Evolutionary conservation across 371 early-diverging fungal species (phyloP).

Genomic region (Circinella minor): DNA sequence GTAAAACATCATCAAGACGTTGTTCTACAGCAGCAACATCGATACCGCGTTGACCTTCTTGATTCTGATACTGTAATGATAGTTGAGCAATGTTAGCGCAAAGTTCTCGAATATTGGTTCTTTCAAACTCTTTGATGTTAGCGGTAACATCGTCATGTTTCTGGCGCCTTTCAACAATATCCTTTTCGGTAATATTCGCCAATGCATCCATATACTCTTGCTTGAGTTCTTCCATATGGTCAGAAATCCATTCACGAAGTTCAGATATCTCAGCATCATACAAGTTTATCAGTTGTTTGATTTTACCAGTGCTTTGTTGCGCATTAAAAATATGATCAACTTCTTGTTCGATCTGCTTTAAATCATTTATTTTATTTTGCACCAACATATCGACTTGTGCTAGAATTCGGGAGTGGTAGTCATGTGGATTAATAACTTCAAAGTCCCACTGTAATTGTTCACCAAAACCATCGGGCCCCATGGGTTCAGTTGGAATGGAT

Average conservation of each 20-base stretch:
- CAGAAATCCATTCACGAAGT: constrained; percentile 38
- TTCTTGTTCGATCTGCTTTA: constrained; percentile 20
- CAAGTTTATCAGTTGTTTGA: constrained; percentile 31
- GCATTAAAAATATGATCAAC: constrained; percentile 16
- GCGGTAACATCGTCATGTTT: background rate
- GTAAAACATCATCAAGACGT: constrained; percentile 35
- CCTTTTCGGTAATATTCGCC: background rate
- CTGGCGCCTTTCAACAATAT: background rate
- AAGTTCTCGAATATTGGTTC: background rate
- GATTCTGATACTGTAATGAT: background rate
- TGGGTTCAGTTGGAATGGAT: background rate
- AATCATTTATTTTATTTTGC: constrained; percentile 14
- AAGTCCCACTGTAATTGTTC: constrained; percentile 22
- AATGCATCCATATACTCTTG: constrained; percentile 7
- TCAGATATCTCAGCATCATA: constrained; percentile 36
- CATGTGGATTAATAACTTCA: constrained; percentile 13
- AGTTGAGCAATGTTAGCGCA: background rate
- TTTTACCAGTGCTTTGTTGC: constrained; percentile 29
- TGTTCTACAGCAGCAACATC: constrained; percentile 37
- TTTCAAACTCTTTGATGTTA: constrained; percentile 10
- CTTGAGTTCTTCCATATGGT: constrained; percentile 18
- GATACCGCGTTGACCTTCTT: constrained; percentile 21
- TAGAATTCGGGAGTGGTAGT: constrained; percentile 20
- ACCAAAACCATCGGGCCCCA: background rate
- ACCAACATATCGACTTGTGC: constrained; percentile 22